Base-by-base conservation (phyloP, 2,329 filamentous ascomycete species). In the Xylaria sp. region DNA sequence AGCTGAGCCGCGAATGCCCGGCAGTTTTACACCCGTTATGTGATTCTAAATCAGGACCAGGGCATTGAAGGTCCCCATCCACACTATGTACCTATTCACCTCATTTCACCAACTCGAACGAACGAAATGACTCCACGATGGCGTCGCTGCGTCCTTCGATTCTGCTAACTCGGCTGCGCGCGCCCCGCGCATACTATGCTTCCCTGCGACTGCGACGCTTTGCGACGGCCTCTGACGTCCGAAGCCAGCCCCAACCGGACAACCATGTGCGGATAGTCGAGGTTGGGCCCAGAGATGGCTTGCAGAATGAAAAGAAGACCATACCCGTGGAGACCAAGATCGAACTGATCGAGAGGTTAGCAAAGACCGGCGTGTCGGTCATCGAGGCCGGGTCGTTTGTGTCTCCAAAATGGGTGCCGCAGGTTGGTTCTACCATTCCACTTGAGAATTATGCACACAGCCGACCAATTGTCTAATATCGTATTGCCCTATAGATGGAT, bases 311-410 rank as follows among this genome's bases (percentile, higher is more conserved):
- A 79, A 87, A 86, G 75, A 83, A 83, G 50, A 82, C 81, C 8
- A 86, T 92, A 65, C 82, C 89, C 0, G 82, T 88, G 0, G 79
- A 82, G 1, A 88, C 85, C 6, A 93, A 92, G 75, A 82, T 91
- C 67, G 86, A 90, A 71, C 78, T 92, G 11, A 86, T 92, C 9
- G 81, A 85, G 54, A 82, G 84, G 59, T 81, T 92, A 47, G 83
- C 84, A 19, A 77, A 81, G 54, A 86, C 88, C 0, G 90, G 90
- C 0, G 77, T 92, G 36, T 79, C 79, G 3, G 86, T 85, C 2
- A 90, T 92, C 68, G 90, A 92, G 75, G 85, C 89, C 1, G 90
- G 89, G 0, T 90, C 89, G 0, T 88, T 92, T 57, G 90, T 92
- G 8, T 87, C 88, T 17, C 89, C 89, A 1, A 89, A 87, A 82